phyloP scores from a whole-genome alignment of 345 rosid genomes.

The Aegle marmelos region DNA sequence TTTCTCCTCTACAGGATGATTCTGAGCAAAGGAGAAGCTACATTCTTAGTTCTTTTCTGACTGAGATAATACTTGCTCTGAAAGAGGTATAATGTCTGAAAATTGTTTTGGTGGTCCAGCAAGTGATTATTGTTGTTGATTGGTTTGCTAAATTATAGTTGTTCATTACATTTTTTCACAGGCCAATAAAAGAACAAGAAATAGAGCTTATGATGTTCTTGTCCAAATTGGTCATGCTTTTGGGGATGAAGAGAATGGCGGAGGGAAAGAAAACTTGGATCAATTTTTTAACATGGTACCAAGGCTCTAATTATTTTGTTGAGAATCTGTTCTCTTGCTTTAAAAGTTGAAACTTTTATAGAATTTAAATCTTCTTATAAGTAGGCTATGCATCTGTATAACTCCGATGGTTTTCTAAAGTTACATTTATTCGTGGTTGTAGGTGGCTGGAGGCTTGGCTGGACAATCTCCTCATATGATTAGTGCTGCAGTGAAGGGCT shows the following conservation, averaged over 20 bases:
- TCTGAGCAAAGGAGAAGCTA: slow-evolving; percentile 50
- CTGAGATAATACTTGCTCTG: slow-evolving; percentile 83
- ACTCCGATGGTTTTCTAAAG: not conserved
- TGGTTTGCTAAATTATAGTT: slow-evolving; percentile 3
- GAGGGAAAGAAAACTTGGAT: slow-evolving; percentile 66
- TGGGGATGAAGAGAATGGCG: slow-evolving; percentile 86
- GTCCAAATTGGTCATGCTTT: slow-evolving; percentile 91
- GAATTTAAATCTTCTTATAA: not conserved
- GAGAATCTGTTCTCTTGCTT: slow-evolving; percentile 1
- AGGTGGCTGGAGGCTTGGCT: slow-evolving; percentile 96
- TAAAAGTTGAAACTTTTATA: not conserved
- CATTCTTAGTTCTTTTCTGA: slow-evolving; percentile 66
- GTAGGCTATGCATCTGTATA: not conserved
- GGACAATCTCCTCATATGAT: slow-evolving; percentile 95
- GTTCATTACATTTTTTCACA: slow-evolving; percentile 26
- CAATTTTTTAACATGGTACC: slow-evolving; percentile 81
- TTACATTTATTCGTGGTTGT: slow-evolving; percentile 16
- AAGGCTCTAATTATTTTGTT: not conserved
- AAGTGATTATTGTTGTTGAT: not conserved
- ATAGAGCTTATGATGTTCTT: slow-evolving; percentile 88
- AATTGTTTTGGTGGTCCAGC: not conserved
- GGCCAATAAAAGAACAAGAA: slow-evolving; percentile 92
- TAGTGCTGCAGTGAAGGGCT: slow-evolving; percentile 94
- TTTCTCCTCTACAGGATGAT: slow-evolving; percentile 45
- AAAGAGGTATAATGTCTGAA: slow-evolving; percentile 67